Evolutionary conservation across 2,329 filamentous ascomycete species (phyloP).

Genomic region (Penicillium corylophilum): DNA sequence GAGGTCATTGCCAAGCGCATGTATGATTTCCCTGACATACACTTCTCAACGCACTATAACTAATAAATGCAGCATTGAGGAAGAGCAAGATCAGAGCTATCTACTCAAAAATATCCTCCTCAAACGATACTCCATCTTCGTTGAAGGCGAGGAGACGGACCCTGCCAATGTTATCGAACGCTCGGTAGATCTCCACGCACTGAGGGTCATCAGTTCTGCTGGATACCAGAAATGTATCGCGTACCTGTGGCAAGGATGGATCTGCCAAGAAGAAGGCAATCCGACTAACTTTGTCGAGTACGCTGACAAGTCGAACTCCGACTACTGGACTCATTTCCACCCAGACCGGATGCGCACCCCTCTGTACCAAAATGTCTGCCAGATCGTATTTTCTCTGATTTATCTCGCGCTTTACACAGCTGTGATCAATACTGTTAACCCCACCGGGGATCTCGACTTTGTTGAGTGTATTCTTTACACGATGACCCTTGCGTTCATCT

Average conservation of each 20-base stretch:
- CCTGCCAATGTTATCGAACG: slow-evolving; percentile 90
- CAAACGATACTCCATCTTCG: slow-evolving; percentile 80
- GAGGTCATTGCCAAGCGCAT: slow-evolving; percentile 86
- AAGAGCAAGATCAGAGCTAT: slow-evolving; percentile 74
- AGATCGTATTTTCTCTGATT: slow-evolving; percentile 78
- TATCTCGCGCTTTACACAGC: slow-evolving; percentile 84
- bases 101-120: slow-evolving; percentile 79
- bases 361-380: slow-evolving; percentile 85
- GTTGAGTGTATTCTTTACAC: slow-evolving; percentile 83
- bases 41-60: neutral
- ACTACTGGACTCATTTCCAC: slow-evolving; percentile 79
- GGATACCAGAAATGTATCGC: slow-evolving; percentile 95
- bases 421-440: slow-evolving; percentile 93
- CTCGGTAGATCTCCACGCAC: slow-evolving; percentile 86
- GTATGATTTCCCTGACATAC: slow-evolving; percentile 27
- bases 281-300: slow-evolving; percentile 88
- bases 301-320: slow-evolving; percentile 73
- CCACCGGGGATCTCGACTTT: slow-evolving; percentile 74
- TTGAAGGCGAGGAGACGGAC: slow-evolving; percentile 67
- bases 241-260: slow-evolving; percentile 92
- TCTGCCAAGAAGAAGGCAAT: slow-evolving; percentile 92
- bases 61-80: slow-evolving; percentile 67
- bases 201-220: slow-evolving; percentile 83
- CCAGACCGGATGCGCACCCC: slow-evolving; percentile 93
- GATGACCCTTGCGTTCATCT: slow-evolving; percentile 88